phyloP scores from a whole-genome alignment of 805 yeast genomes.

The Candida hispaniensis region DNA sequence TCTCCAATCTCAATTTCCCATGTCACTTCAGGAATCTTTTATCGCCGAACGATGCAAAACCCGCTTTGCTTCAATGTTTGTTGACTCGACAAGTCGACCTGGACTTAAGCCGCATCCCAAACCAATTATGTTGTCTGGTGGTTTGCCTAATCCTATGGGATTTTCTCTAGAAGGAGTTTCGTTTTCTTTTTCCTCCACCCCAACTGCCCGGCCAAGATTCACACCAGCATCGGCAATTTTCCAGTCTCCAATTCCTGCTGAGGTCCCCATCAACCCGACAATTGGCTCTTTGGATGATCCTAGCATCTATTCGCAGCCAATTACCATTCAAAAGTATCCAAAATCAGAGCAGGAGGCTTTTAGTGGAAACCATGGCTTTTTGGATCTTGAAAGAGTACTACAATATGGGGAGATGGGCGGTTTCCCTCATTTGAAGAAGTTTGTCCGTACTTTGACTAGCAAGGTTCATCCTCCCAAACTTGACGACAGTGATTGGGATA shows the following conservation, averaged over 20 bases:
- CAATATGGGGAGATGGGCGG: constrained; percentile 14
- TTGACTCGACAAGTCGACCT: not conserved
- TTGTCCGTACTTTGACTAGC: constrained; percentile 4
- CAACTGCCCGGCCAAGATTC: constrained; percentile 6
- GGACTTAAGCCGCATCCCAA: constrained; percentile 3
- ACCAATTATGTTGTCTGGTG: constrained; percentile 8
- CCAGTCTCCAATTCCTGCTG: not conserved
- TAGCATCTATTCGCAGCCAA: constrained; percentile 10
- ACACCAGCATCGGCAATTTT: constrained; percentile 7
- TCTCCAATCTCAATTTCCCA: too few relatives aligned
- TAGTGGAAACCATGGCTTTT: constrained; percentile 1
- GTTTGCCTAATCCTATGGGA: constrained; percentile 9
- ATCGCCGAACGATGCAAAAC: constrained; percentile 6
- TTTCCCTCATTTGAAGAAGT: constrained; percentile 6
- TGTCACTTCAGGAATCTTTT: constrained; percentile 7
- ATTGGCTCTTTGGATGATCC: not conserved
- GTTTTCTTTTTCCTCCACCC: constrained; percentile 1
- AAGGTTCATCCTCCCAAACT: constrained; percentile 10
- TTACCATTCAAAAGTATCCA: constrained; percentile 5
- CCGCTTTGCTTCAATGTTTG: constrained; percentile 5
- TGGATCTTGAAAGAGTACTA: constrained; percentile 10
- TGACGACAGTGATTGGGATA: constrained; percentile 7
- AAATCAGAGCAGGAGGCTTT: not conserved
- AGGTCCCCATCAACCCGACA: constrained; percentile 3
- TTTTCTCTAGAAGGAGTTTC: constrained; percentile 6